These are phyloP conservation scores for Macrocystidia cucumis DNA, from an alignment of 1,284 basidiomycete species.

Conservation along the genomic window DNA sequence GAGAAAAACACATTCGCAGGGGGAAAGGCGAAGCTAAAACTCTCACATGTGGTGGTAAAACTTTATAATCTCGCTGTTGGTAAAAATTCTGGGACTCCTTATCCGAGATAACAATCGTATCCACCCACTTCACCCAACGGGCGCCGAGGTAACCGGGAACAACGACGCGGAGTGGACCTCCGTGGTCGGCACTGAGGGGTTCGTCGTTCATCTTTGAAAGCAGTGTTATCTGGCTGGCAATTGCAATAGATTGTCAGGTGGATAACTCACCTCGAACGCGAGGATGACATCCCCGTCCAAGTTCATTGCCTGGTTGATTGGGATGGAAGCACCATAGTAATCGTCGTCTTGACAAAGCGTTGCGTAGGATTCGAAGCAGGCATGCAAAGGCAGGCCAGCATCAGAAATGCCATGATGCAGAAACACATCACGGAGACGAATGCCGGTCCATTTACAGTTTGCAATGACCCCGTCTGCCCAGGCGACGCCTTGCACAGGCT, in stretches of 20 bases:
- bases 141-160: conserved; percentile 68
- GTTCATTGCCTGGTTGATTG: conserved; percentile 40
- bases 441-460: conserved; percentile 57
- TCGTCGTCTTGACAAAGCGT: conserved; percentile 53
- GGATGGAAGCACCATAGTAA: conserved; percentile 55
- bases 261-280: conserved; percentile 46
- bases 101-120: conserved; percentile 44
- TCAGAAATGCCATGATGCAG: conserved; percentile 31
- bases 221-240: too few species aligned
- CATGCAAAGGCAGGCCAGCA: conserved; percentile 30
- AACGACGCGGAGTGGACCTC: conserved; percentile 62
- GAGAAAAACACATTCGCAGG: conserved; percentile 1
- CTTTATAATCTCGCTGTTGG: conserved; percentile 60
- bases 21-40: background rate
- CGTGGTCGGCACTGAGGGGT: conserved; percentile 52
- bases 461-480: conserved; percentile 60
- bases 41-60: conserved; percentile 50
- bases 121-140: conserved; percentile 76
- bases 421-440: conserved; percentile 46
- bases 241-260: conserved; percentile 1
- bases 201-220: conserved; percentile 75
- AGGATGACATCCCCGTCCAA: conserved; percentile 44
- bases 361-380: conserved; percentile 55
- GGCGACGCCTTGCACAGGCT: conserved; percentile 42
- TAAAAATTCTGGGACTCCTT: conserved; percentile 60